Conservation (phyloP, 2,329 filamentous ascomycete species). For the Aspergillus cejpii region DNA sequence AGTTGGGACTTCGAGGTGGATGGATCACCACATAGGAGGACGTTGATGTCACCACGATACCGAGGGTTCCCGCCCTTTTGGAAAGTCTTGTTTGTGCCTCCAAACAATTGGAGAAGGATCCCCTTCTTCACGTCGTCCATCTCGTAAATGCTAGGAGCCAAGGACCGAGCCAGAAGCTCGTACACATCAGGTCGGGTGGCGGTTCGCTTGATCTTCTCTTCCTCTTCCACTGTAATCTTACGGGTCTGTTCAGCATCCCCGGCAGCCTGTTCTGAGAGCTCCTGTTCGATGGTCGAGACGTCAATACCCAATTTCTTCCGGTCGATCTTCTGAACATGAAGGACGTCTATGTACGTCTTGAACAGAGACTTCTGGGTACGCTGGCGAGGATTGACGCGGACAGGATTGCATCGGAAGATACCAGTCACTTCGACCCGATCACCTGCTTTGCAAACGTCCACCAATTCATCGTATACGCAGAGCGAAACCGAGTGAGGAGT, state of each 20-base stretch:
- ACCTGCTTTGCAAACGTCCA: conserved; percentile 96
- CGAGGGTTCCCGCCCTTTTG: conserved; percentile 91
- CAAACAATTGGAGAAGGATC: conserved; percentile 91
- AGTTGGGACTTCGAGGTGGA: conserved; percentile 96
- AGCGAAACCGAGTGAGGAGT: conserved; percentile 96
- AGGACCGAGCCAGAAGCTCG: conserved; percentile 78
- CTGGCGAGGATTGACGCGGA: conserved; percentile 89
- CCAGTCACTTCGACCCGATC: conserved; percentile 93
- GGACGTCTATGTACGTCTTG: conserved; percentile 94
- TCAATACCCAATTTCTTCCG: conserved; percentile 91
- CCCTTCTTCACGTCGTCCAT: conserved; percentile 99
- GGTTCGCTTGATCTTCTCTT: conserved; percentile 77
- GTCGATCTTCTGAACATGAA: conserved; percentile 95
- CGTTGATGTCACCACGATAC: conserved; percentile 95
- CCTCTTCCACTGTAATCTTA: conserved; percentile 77
- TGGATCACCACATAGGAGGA: conserved; percentile 92
- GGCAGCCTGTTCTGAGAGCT: conserved; percentile 64
- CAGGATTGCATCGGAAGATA: conserved; percentile 90
- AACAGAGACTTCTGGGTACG: conserved; percentile 89
- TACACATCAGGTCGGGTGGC: conserved; percentile 81
- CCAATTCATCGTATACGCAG: conserved; percentile 92
- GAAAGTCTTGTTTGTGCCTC: conserved; percentile 96
- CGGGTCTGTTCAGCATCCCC: conserved; percentile 75
- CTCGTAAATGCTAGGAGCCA: conserved; percentile 94
- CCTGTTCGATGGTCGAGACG: conserved; percentile 76